Evolutionary conservation across 805 yeast species (phyloP).

Genomic region (Barnettozyma botsteinii): DNA sequence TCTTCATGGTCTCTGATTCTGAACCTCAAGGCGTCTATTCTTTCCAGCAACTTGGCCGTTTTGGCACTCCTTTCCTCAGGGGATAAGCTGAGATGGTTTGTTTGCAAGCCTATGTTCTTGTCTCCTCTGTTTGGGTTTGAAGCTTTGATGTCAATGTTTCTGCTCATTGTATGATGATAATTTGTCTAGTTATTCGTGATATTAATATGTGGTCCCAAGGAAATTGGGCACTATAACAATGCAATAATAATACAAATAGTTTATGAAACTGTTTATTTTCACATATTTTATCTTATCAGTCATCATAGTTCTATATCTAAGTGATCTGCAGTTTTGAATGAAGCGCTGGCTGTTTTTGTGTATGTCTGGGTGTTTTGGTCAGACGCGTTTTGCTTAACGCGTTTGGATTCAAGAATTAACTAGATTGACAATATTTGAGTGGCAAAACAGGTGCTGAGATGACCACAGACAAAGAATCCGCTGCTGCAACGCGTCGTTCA

Average conservation of each 20-base stretch:
- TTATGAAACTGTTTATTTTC: no score
- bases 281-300: no score
- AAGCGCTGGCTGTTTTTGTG: no score
- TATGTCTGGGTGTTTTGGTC: no score
- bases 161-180: slow-evolving; percentile 1
- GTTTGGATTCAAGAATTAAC: no score
- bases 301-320: no score
- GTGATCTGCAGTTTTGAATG: no score
- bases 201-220: no score
- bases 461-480: slow-evolving; percentile 4
- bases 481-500: slow-evolving; percentile 19
- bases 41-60: slow-evolving; percentile 17
- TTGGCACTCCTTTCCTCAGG: slow-evolving; percentile 16
- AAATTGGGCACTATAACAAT: no score
- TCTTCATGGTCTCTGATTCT: not conserved
- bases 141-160: slow-evolving; percentile 2
- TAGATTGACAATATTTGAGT: not conserved
- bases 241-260: no score
- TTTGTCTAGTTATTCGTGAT: not conserved
- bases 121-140: not conserved
- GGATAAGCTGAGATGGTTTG: slow-evolving; percentile 4
- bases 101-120: not conserved
- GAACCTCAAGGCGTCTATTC: slow-evolving; percentile 18
- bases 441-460: not conserved
- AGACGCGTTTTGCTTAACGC: no score